Base-by-base conservation (phyloP, 345 rosid species). In the Pistacia integerrima region DNA sequence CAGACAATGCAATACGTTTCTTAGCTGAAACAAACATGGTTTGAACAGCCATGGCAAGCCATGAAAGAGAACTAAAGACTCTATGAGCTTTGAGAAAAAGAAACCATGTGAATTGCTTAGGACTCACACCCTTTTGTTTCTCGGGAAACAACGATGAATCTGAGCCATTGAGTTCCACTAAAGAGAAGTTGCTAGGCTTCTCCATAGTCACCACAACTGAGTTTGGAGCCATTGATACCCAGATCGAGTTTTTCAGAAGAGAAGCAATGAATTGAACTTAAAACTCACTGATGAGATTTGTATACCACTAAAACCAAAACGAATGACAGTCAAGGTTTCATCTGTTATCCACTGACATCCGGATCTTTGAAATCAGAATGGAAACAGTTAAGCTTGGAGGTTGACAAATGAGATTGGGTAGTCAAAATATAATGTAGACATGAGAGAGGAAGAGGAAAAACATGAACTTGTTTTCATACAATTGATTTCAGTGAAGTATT, bases 141-240 rank as follows among this genome's bases (percentile, higher is more conserved):
- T 94, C 97, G 0, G 91, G 88, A 73, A 89, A 72, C 81, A 90
- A 81, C 2, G 92, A 49, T 22, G 85, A 78, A 74, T 94, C 97
- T 35, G 89, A 78, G 75, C 88, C 90, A 67, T 87, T 85, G 82
- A 88, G 80, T 79, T 90, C 92, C 22, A 87, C 80, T 11, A 91
- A 71, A 44, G 97, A 83, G 80, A 92, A 83, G 75, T 80, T 84
- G 41, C 86, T 86, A 7, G 93, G 91, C 86, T 91, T 91, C 91
- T 91, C 94, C 75, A 92, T 89, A 25, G 97, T 87, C n/a, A 91
- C 91, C 38, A 87, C 92, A 59, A 90, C 94, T 48, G 98, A 82
- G 64, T 83, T 90, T 63, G 92, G 97, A 85, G 94, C 86, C 98
- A 94, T 94, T 82, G 28, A 72, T 14, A 67, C 83, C 79, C 83